These are phyloP conservation scores for Scalesia atractyloides DNA, from an alignment of 129 eudicot genomes.

Conservation along the genomic window DNA sequence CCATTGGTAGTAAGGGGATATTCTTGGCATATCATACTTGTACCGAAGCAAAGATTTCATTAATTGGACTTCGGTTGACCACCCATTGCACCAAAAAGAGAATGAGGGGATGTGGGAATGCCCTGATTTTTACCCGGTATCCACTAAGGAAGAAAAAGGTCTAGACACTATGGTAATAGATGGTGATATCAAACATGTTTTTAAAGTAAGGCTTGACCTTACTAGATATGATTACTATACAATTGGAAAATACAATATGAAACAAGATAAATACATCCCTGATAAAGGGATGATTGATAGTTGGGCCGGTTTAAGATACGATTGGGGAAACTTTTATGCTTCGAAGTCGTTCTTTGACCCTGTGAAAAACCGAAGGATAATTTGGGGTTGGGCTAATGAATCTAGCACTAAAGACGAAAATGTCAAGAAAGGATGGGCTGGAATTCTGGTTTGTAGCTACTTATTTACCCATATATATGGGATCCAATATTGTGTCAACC, in stretches of 20 bases:
- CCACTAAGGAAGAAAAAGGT: conserved; percentile 24
- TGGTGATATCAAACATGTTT: conserved; percentile 47
- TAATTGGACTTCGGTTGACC: conserved; percentile 39
- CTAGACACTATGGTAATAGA: conserved; percentile 38
- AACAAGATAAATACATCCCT: conserved; percentile 38
- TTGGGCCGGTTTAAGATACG: conserved; percentile 44
- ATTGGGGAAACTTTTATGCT: conserved; percentile 71
- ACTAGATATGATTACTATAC: conserved; percentile 43
- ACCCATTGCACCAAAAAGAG: conserved; percentile 38
- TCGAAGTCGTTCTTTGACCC: conserved; percentile 65
- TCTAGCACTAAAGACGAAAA: conserved; percentile 18
- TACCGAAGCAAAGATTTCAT: conserved; percentile 54
- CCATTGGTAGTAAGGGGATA: conserved; percentile 39
- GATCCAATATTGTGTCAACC: too few relatives aligned
- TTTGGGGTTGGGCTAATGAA: conserved; percentile 67
- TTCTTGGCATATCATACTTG: conserved; percentile 36
- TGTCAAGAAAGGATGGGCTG: conserved; percentile 55
- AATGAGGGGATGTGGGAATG: conserved; percentile 67
- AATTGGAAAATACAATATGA: conserved; percentile 46
- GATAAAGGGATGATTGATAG: conserved; percentile 35
- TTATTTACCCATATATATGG: background rate
- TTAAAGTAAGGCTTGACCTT: conserved; percentile 48
- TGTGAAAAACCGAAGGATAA: conserved; percentile 45
- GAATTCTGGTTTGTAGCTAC: conserved; percentile 46
- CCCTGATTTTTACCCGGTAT: conserved; percentile 63